Evolutionary conservation across 1,284 basidiomycete genomes (phyloP), one percentile per base, ranked within the genome.

Genomic region (Cutaneotrichosporon dermatis): DNA sequence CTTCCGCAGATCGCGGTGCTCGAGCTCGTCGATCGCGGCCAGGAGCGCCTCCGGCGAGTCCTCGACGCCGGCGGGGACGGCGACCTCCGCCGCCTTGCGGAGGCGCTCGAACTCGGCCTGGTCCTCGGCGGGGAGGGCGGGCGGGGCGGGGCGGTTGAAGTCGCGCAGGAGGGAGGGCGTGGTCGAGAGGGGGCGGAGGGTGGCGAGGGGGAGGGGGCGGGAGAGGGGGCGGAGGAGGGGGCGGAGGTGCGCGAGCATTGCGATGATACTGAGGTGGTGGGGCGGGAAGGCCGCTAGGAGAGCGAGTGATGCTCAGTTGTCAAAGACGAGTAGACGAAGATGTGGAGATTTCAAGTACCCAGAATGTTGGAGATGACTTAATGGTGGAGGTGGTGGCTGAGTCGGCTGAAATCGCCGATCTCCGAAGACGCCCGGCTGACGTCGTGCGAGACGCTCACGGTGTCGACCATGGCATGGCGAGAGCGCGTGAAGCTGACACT

Each of bases 1-100:
- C 77, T 75, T 71, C 68, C 73, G 68, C 69, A 77, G 71, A 78
- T 78, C 76, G 75, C 63, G 83, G 82, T 79, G 85, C 7, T 60
- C 59, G 6, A 54, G 41, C 13, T 33, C 15, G 2, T 42, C 51
- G n/a, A 48, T 5, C 7, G 53, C 58, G 13, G 46, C 6, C 12
- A 58, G 55, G 49, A 51, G 41, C 4, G 51, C 57, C 12, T 49
- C 51, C 15, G 42, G 40, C 2, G 40, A 25, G 12, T 46, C 15
- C 8, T 57, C 63, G 4, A 58, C 40, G 16, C 57, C 63, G n/a
- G 55, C 51, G 2, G 66, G 59, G 9, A 61, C 54, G 2, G 69
- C 64, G 16, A 61, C 59, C 53, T 72, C 65, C 40, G 74, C 72
- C 6, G 67, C 67, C 60, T 76, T 76, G 40, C 76, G 59, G 25